Base-by-base conservation (phyloP, 2,329 filamentous ascomycete species). In the Grosmannia clavigera region DNA sequence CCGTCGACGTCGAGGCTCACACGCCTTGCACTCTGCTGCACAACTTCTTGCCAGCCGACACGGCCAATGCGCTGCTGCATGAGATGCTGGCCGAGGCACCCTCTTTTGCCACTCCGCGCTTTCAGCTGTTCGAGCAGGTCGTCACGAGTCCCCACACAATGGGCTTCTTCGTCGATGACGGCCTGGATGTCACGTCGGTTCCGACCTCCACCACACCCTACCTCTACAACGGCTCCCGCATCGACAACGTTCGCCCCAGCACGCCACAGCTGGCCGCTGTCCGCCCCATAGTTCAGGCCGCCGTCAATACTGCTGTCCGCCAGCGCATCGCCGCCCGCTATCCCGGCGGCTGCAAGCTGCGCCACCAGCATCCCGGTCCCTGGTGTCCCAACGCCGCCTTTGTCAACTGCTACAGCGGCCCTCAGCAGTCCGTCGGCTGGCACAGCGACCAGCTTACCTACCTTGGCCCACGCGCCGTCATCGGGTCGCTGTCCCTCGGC, bases 361-460 rank as follows among this genome's bases (percentile, higher is more conserved):
- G 80, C 65, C 85, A 88, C 66, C 92, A 96, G 68, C 87, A 86
- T 0, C 81, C 89, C 0, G 72, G 80, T 0, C 73, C 79, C 0
- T 97, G 92, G 92, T 76, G 76, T 10, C 89, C 92, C 11, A 97
- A 97, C 68, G 90, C 90, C 0, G 90, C 92, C 0, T 92, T 96
- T 68, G 92, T 95, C 19, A 99, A 99, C 71, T 95, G 90, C 75
- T 99, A 99, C 71, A 78, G 86, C 66, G 92, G 92, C 0, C 86
- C 84, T 0, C 78, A 84, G 12, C 84, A 97, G 73, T 90, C 80
- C 62, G 92, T 97, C 0, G 94, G 94, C 38, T 97, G 90, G 73
- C 94, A 99, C 72, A 85, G 88, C 43, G 94, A 99, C 69, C 89
- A 96, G 67, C 78, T 96, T 19, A 96, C 92, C 0, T 97, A 97